These are phyloP conservation scores for Apophysomyces variabilis DNA, from an alignment of 371 early-diverging fungal species.

Conservation along the genomic window DNA sequence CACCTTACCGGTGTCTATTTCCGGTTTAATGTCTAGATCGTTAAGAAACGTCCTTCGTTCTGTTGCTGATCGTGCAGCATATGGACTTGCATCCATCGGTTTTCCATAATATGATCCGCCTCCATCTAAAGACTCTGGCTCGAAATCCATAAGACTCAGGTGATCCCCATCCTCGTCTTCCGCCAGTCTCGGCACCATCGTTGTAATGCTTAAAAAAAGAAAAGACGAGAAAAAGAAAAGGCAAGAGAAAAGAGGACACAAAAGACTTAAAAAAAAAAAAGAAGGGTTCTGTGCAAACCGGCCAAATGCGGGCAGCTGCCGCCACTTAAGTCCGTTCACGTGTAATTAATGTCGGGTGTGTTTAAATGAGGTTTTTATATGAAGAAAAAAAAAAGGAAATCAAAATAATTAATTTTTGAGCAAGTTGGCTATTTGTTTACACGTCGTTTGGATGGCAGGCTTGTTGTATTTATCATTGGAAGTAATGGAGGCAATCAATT, in stretches of 20 bases:
- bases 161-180: constrained; percentile 4
- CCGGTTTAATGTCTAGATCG: constrained; percentile 49
- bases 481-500: constrained; percentile 24
- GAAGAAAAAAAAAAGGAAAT: neutral
- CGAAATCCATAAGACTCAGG: constrained; percentile 3
- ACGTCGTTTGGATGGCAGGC: constrained; percentile 26
- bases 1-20: constrained; percentile 45
- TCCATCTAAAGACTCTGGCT: constrained; percentile 2
- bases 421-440: constrained; percentile 18
- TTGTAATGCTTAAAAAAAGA: constrained; percentile 9
- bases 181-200: constrained; percentile 1
- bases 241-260: neutral
- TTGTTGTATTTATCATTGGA: constrained; percentile 29
- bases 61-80: neutral
- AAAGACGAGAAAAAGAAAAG: neutral
- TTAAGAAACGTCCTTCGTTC: neutral
- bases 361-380: neutral
- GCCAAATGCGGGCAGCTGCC: no score
- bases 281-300: no score
- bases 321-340: neutral
- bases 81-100: neutral
- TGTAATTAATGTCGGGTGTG: neutral
- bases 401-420: constrained; percentile 8
- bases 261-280: no score
- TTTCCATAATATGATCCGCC: constrained; percentile 1